Conservation (phyloP, 2,329 filamentous ascomycete species). For the Rutstroemia sp. region DNA sequence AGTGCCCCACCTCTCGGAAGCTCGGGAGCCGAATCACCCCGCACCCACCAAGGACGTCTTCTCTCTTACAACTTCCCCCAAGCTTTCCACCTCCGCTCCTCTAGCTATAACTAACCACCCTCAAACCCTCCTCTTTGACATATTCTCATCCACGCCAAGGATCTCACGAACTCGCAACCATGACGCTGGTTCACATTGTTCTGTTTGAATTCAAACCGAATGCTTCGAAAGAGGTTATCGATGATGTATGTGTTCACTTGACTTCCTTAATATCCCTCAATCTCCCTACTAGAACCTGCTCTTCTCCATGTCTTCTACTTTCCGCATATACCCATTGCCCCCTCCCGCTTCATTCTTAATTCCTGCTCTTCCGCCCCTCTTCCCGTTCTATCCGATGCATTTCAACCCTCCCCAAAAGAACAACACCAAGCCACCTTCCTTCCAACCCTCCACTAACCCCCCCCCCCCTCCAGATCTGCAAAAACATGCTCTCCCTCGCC, state of each 20-base stretch:
- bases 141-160: background rate
- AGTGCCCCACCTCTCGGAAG: background rate
- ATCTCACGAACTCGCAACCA: constrained; percentile 26
- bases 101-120: too few species aligned
- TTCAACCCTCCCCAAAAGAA: too few species aligned
- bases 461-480: constrained; percentile 41
- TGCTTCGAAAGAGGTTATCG: constrained; percentile 40
- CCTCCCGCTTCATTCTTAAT: too few species aligned
- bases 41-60: background rate
- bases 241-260: constrained; percentile 41
- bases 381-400: background rate
- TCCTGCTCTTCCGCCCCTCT: background rate
- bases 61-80: background rate
- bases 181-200: constrained; percentile 62
- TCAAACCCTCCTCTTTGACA: background rate
- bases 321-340: too few species aligned
- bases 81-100: too few species aligned
- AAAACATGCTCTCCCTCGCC: constrained; percentile 48
- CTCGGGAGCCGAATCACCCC: background rate
- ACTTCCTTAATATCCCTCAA: background rate
- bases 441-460: background rate
- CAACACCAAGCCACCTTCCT: too few species aligned
- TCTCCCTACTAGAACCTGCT: too few species aligned
- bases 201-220: constrained; percentile 57
- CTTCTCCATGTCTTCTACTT: too few species aligned